Percentiles rank a stretch among this genome's conserved stretches.
These are phyloP conservation scores for Rubus parviflorus DNA, from an alignment of 306 rosid genomes.

Conservation along the genomic window DNA sequence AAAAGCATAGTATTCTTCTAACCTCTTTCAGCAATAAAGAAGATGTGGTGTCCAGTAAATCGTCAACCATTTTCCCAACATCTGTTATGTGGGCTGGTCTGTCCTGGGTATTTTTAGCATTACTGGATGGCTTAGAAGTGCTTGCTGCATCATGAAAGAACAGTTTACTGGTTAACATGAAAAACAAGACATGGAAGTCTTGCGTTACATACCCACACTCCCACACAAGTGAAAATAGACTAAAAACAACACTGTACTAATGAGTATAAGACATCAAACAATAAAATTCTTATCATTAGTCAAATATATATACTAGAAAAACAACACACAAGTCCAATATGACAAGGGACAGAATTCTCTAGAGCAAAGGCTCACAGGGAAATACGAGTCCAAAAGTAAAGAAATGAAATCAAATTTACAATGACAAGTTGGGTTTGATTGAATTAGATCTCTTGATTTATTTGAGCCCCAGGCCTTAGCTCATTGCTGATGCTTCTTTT, in stretches of 20 bases:
- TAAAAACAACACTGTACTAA: background rate
- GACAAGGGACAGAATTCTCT: background rate
- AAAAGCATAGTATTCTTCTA: slow-evolving; percentile 16
- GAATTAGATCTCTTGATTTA: background rate
- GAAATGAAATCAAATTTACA: background rate
- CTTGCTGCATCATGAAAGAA: slow-evolving; percentile 44
- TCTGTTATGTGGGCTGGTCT: slow-evolving; percentile 52
- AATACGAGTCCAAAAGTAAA: background rate
- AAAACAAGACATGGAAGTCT: background rate
- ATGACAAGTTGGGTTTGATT: background rate
- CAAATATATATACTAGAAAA: background rate
- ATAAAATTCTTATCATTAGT: background rate
- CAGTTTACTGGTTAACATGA: background rate
- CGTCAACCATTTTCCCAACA: slow-evolving; percentile 70
- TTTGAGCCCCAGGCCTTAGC: background rate
- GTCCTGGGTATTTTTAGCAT: slow-evolving; percentile 44
- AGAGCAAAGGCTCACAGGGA: background rate
- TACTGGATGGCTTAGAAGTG: slow-evolving; percentile 29
- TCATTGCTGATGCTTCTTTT: no score
- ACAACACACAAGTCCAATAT: background rate
- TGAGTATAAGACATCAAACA: background rate
- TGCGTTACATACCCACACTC: background rate
- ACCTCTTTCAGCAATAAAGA: slow-evolving; percentile 74
- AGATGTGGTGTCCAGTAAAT: slow-evolving; percentile 71
- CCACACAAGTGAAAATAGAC: background rate